Evolutionary conservation across 2,329 filamentous ascomycete species (phyloP).

Genomic region (Diaporthe sp.): DNA sequence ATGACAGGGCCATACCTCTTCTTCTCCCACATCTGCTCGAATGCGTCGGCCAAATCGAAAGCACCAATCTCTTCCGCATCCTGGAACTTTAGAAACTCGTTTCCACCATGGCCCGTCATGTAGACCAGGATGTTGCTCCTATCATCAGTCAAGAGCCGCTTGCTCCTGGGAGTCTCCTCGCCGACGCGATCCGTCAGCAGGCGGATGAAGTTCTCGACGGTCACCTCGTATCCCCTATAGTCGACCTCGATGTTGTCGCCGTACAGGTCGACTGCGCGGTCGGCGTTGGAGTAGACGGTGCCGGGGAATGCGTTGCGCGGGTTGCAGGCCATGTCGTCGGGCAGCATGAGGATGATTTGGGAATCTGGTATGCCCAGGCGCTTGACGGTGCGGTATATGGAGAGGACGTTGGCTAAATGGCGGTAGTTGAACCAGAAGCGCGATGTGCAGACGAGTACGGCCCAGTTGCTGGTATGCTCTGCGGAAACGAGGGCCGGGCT

Average conservation of each 20-base stretch:
- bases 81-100: slow-evolving; percentile 98
- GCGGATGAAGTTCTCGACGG: slow-evolving; percentile 98
- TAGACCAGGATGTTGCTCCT: slow-evolving; percentile 98
- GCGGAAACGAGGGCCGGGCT: slow-evolving; percentile 63
- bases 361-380: slow-evolving; percentile 97
- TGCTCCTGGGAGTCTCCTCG: slow-evolving; percentile 94
- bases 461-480: slow-evolving; percentile 98
- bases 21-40: slow-evolving; percentile 99
- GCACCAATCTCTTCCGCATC: slow-evolving; percentile 98
- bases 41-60: slow-evolving; percentile 95
- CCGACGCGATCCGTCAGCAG: slow-evolving; percentile 94
- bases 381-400: slow-evolving; percentile 97
- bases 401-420: slow-evolving; percentile 96
- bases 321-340: slow-evolving; percentile 99
- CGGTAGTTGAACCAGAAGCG: slow-evolving; percentile 99
- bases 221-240: slow-evolving; percentile 98
- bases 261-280: slow-evolving; percentile 94
- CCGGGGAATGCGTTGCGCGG: slow-evolving; percentile 98
- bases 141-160: slow-evolving; percentile 93
- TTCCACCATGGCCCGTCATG: slow-evolving; percentile 98
- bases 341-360: slow-evolving; percentile 99
- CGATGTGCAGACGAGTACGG: slow-evolving; percentile 97
- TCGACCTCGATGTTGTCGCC: slow-evolving; percentile 99
- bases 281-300: slow-evolving; percentile 98
- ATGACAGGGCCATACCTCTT: slow-evolving; percentile 73